phyloP scores from a whole-genome alignment of 2,329 filamentous ascomycete species.

The Bretziella fagacearum region DNA sequence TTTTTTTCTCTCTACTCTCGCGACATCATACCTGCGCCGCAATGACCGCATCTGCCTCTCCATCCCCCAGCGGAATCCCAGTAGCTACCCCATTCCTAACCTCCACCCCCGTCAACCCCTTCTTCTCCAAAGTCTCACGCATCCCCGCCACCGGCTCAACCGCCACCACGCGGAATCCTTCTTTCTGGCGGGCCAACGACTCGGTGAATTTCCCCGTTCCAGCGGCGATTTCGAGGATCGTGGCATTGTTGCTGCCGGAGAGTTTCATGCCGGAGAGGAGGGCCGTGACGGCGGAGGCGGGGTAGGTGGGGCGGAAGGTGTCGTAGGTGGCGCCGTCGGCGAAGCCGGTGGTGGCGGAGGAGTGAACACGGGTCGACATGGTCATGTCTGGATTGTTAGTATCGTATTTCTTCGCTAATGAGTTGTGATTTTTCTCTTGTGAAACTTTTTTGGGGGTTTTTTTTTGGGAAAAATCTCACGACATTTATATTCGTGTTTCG shows the following conservation, averaged over 20 bases:
- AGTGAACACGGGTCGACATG: conserved; percentile 31
- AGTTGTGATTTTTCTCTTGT: not conserved
- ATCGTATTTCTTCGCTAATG: not conserved
- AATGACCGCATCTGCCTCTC: conserved; percentile 47
- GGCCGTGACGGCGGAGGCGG: conserved; percentile 35
- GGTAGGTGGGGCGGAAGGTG: conserved; percentile 50
- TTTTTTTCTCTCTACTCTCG: not conserved
- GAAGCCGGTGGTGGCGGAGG: conserved; percentile 39
- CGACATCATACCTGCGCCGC: conserved; percentile 43
- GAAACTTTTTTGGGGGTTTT: too few relatives aligned
- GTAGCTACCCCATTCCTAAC: conserved; percentile 42
- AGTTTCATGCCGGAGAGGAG: conserved; percentile 42
- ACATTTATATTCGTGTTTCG: too few relatives aligned
- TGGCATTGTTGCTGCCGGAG: conserved; percentile 27
- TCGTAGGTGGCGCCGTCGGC: conserved; percentile 48
- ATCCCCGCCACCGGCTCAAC: conserved; percentile 50
- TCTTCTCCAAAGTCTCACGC: conserved; percentile 41
- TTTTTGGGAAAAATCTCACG: too few relatives aligned
- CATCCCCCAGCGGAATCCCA: conserved; percentile 36
- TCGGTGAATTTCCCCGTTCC: conserved; percentile 58
- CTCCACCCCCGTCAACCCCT: conserved; percentile 37
- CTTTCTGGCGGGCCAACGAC: conserved; percentile 38
- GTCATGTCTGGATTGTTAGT: not conserved
- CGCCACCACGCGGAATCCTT: conserved; percentile 42
- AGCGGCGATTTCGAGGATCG: conserved; percentile 46